Percentiles rank a stretch among this genome's conserved stretches.
Conservation (phyloP, 495 filamentous ascomycete species). For the Penicillium fimorum region DNA sequence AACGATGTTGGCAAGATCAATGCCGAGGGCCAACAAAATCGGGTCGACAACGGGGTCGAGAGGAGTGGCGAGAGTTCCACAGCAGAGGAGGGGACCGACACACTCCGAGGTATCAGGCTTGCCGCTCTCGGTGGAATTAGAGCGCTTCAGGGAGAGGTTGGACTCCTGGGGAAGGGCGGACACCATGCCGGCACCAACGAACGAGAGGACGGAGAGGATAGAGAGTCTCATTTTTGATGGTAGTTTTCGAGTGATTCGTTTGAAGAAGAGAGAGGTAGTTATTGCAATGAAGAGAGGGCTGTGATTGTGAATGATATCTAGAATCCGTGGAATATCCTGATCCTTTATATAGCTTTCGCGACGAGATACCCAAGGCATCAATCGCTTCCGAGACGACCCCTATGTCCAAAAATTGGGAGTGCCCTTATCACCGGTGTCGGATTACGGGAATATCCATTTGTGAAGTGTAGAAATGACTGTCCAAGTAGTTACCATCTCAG, state of each 20-base stretch:
- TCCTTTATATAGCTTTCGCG: constrained; percentile 20
- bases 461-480: constrained; percentile 12
- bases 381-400: neutral
- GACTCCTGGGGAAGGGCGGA: constrained; percentile 16
- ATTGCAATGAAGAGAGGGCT: neutral
- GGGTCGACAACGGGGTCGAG: constrained; percentile 60
- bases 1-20: constrained; percentile 80
- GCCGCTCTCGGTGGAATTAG: constrained; percentile 11
- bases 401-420: neutral
- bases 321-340: constrained; percentile 6
- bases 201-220: constrained; percentile 27
- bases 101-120: constrained; percentile 23
- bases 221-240: constrained; percentile 34
- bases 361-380: neutral
- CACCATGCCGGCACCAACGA: constrained; percentile 23
- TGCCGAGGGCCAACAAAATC: constrained; percentile 71
- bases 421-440: constrained; percentile 8
- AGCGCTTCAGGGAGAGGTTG: constrained; percentile 11
- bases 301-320: constrained; percentile 8
- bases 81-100: constrained; percentile 33
- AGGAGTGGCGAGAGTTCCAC: constrained; percentile 34
- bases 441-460: neutral
- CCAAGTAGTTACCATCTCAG: constrained; percentile 1
- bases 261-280: neutral
- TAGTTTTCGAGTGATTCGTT: neutral